A percentile compares a stretch with the other conserved stretches of the same genome.
Evolutionary conservation across 1,284 basidiomycete genomes (phyloP).

Genomic region (Xerocomus nothofagi): DNA sequence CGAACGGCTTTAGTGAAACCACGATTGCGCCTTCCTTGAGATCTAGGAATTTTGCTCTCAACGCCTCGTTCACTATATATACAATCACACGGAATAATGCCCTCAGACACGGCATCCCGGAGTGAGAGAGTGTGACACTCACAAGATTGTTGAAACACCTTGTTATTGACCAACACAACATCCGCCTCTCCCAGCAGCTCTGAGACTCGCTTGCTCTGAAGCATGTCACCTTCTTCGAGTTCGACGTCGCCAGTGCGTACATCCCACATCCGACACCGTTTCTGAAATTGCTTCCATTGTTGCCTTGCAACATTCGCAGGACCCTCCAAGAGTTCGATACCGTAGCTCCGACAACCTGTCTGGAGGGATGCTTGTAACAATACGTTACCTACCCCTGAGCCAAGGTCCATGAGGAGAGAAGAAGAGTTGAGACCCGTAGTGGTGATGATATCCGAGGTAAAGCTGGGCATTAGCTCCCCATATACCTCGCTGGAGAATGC

Average conservation of each 20-base stretch:
- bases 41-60: conserved; percentile 73
- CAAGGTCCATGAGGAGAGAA: conserved; percentile 73
- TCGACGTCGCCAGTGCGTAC: conserved; percentile 65
- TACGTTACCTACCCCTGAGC: conserved; percentile 79
- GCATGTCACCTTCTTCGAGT: conserved; percentile 73
- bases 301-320: conserved; percentile 65
- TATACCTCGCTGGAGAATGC: conserved; percentile 77
- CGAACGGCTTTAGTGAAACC: conserved; percentile 72
- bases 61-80: conserved; percentile 66
- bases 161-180: conserved; percentile 78
- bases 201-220: conserved; percentile 57
- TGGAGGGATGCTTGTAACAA: conserved; percentile 72
- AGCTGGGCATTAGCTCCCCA: conserved; percentile 71
- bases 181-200: conserved; percentile 67
- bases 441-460: conserved; percentile 64
- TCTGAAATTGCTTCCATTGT: conserved; percentile 61
- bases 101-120: neutral
- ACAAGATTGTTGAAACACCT: conserved; percentile 71
- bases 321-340: conserved; percentile 63
- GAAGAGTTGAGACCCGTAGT: conserved; percentile 56
- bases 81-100: neutral
- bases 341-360: conserved; percentile 71
- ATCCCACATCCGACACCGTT: conserved; percentile 76
- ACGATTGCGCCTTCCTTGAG: conserved; percentile 79
- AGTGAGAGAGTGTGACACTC: conserved; percentile 34